phyloP scores from a whole-genome alignment of 306 rosid species.

The Benincasa hispida region DNA sequence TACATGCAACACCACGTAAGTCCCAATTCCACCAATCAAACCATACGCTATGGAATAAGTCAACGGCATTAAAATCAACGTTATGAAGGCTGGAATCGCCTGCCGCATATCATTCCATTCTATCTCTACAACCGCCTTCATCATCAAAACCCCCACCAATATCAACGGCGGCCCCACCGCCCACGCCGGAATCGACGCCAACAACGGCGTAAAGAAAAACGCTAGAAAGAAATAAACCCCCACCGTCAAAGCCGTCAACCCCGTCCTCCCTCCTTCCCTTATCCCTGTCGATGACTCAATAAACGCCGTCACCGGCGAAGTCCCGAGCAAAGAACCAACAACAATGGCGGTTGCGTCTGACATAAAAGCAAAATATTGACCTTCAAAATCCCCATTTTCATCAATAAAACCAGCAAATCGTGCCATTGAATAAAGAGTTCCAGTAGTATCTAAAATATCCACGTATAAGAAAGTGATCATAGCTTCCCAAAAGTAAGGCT shows the following conservation, averaged over 20 bases:
- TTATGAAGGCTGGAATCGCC: constrained; percentile 87
- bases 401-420: constrained; percentile 80
- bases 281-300: constrained; percentile 90
- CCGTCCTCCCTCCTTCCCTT: constrained; percentile 88
- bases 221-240: constrained; percentile 58
- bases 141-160: constrained; percentile 89
- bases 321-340: constrained; percentile 70
- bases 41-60: constrained; percentile 89
- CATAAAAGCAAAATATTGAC: constrained; percentile 93
- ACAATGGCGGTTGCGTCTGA: constrained; percentile 89
- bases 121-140: constrained; percentile 83
- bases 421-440: constrained; percentile 86
- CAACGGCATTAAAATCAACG: constrained; percentile 72
- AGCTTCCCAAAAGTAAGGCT: constrained; percentile 81
- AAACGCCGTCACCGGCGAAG: constrained; percentile 87
- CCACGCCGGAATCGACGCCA: constrained; percentile 98
- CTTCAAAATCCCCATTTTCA: constrained; percentile 59
- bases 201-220: constrained; percentile 75
- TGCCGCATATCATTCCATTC: constrained; percentile 89
- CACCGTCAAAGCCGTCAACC: constrained; percentile 72
- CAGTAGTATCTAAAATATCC: constrained; percentile 80
- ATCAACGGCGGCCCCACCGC: constrained; percentile 99
- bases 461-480: constrained; percentile 73
- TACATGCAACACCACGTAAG: constrained; percentile 46
- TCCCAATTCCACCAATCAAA: constrained; percentile 84